A percentile compares a stretch with the other conserved stretches of the same genome.
Conservation (phyloP, 202 grass and related monocot species). For the Schoenoplectus tabernaemontani region DNA sequence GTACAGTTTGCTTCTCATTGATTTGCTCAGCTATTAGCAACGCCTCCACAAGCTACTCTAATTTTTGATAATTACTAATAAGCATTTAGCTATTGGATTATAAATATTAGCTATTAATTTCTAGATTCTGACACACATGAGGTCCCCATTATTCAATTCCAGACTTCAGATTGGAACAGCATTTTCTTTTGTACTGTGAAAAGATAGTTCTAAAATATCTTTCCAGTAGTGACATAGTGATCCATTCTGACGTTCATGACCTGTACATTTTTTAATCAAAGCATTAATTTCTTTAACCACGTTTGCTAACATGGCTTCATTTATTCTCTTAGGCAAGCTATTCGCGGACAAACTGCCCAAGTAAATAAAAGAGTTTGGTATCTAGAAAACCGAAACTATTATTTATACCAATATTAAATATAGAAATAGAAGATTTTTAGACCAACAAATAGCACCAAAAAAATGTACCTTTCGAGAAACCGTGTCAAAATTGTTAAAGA, state of each 20-base stretch:
- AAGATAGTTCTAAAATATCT: not conserved
- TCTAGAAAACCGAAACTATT: not conserved
- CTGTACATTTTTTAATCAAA: not conserved
- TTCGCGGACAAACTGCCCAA: not conserved
- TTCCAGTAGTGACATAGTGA: not conserved
- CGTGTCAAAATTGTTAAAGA: conserved; percentile 4
- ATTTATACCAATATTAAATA: not conserved
- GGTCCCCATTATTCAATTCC: not conserved
- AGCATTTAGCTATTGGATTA: not conserved
- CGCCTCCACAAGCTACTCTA: not conserved
- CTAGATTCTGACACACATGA: not conserved
- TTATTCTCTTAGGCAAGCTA: not conserved
- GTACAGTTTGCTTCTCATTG: not conserved
- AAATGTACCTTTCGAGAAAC: not conserved
- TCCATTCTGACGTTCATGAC: not conserved
- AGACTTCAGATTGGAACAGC: not conserved
- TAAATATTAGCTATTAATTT: not conserved
- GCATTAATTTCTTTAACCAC: not conserved
- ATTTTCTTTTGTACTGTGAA: not conserved
- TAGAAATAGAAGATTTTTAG: not conserved
- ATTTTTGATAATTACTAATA: not conserved
- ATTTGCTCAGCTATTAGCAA: not conserved
- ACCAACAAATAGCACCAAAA: not conserved
- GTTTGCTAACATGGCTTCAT: not conserved
- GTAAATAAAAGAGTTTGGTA: not conserved